A percentile compares a stretch with the other conserved stretches of the same genome.
Conservation (phyloP, 352 stramenopile species). For the Phytopythium kandeliae region DNA sequence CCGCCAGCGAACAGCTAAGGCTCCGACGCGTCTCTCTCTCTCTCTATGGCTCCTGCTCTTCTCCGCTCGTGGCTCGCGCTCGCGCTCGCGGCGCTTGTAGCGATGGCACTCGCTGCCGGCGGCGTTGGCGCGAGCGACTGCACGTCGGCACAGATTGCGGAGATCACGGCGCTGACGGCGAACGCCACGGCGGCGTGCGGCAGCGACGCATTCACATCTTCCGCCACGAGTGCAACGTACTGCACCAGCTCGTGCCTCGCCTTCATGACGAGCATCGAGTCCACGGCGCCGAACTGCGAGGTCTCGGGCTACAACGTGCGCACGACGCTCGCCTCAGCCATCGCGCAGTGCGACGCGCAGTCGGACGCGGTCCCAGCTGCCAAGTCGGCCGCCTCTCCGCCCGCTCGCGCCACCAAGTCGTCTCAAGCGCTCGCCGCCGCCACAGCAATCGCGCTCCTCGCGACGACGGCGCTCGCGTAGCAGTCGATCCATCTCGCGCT, state of each 20-base stretch:
- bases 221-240: slow-evolving; percentile 9
- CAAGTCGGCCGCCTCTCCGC: slow-evolving; percentile 10
- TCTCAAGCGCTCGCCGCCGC: not conserved
- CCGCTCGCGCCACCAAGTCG: not conserved
- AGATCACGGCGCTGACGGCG: slow-evolving; percentile 15
- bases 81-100: not conserved
- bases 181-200: slow-evolving; percentile 22
- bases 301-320: slow-evolving; percentile 25
- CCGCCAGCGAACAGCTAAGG: too few species aligned
- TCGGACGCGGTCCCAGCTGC: slow-evolving; percentile 21
- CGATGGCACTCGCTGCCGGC: not conserved
- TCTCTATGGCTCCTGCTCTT: not conserved
- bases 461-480: too few species aligned
- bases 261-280: slow-evolving; percentile 14
- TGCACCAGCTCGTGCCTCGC: slow-evolving; percentile 19
- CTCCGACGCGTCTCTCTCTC: too few species aligned
- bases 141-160: slow-evolving; percentile 15
- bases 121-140: slow-evolving; percentile 11
- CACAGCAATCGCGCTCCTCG: not conserved
- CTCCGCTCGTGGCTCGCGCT: not conserved
- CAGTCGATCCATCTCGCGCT: too few species aligned
- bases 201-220: slow-evolving; percentile 17
- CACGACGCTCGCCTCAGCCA: slow-evolving; percentile 16
- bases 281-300: slow-evolving; percentile 21
- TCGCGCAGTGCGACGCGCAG: slow-evolving; percentile 16